Evolutionary conservation across 2,329 filamentous ascomycete genomes (phyloP), one percentile per base, ranked within the genome.

Genomic region (Ceratocystis lukuohia): DNA sequence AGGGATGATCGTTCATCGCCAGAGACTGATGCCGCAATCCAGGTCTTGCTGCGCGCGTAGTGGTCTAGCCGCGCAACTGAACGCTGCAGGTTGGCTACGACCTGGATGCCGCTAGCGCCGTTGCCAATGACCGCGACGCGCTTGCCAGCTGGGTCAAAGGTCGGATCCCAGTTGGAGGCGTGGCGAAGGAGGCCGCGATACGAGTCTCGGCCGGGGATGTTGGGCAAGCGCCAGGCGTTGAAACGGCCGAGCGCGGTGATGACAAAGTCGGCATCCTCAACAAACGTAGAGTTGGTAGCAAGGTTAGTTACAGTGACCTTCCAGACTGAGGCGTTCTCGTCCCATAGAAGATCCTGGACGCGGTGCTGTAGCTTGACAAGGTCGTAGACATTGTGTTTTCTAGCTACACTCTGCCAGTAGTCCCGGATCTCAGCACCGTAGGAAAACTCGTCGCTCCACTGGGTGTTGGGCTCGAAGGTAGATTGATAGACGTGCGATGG

Each of bases 361-460:
- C 78, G 77, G 28, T 82, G 82, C 7, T 78, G 75, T 7, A 85
- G 77, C 66, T 80, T 79, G 1, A 84, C 74, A 64, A 82, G 80
- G 44, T 81, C 76, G 71, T 88, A 85, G 1, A 89, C 81, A 65
- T 84, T 78, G 53, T 65, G 56, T 37, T 67, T 67, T 15, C 48
- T 61, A 20, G 63, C 66, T 5, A 67, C 62, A 5, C 48, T n/a
- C 37, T 67, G 45, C 62, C 85, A 85, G 71, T 91, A 91, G 17
- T 82, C 79, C 5, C 79, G 76, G 67, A 91, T 90, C 72, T 91
- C 88, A 3, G 76, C 72, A 0, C 87, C 87, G 46, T 83, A 82
- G 0, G 87, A 82, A 71, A 88, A 90, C 68, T 85, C 79, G 70
- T 88, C 84, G 0, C 80, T 80, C 88, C 88, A 91, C 69, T 88